Conservation (phyloP, 1,284 basidiomycete species). For the Heimioporus punctisporus region DNA sequence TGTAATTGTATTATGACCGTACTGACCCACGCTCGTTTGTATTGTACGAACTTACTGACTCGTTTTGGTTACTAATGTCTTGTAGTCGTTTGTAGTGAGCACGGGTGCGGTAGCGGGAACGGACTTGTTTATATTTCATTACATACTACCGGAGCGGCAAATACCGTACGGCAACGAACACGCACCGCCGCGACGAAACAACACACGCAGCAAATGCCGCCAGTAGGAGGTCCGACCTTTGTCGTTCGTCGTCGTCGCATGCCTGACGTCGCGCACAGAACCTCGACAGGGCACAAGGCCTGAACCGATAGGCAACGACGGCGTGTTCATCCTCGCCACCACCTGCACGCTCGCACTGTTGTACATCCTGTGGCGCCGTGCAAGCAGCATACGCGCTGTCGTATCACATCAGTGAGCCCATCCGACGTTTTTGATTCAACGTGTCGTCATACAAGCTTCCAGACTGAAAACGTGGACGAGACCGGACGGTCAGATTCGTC, state of each 20-base stretch:
- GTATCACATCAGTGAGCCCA: constrained; percentile 64
- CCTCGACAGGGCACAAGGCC: constrained; percentile 63
- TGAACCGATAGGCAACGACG: constrained; percentile 60
- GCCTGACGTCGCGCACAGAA: constrained; percentile 39
- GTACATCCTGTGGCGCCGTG: constrained; percentile 68
- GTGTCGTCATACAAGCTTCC: constrained; percentile 4
- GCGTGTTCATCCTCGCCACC: constrained; percentile 59
- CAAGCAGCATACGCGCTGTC: constrained; percentile 55
- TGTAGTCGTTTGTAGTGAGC: no score
- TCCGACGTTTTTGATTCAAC: background rate
- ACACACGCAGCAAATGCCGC: constrained; percentile 19
- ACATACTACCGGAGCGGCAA: no score
- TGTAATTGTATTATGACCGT: background rate
- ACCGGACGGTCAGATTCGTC: constrained; percentile 60
- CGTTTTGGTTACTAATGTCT: constrained; percentile 7
- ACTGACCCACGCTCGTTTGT: constrained; percentile 9
- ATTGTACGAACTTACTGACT: constrained; percentile 1
- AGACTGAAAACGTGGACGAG: constrained; percentile 64
- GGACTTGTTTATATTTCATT: no score
- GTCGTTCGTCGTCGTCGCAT: background rate
- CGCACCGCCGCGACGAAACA: background rate
- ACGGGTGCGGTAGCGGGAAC: no score
- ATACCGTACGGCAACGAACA: no score
- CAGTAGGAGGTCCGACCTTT: constrained; percentile 21
- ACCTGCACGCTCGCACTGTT: constrained; percentile 59